Evolutionary conservation across 192 early-diverging fungal genomes (phyloP).

Genomic region (Entomortierella chlamydospora): DNA sequence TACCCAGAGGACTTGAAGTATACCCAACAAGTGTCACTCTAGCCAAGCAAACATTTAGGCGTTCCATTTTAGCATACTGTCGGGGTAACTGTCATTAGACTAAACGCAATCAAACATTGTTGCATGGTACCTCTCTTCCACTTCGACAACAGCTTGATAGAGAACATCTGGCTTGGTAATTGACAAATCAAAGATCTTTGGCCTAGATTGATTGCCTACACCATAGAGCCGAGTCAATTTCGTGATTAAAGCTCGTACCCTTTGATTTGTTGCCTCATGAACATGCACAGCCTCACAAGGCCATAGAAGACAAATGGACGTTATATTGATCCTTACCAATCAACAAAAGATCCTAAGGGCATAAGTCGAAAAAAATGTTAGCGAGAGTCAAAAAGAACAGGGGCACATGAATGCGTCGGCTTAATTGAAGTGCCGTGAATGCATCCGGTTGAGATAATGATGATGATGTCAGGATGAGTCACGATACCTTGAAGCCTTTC

Average conservation of each 20-base stretch:
- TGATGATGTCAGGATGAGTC: background rate
- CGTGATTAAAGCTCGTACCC: no score
- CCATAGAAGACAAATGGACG: background rate
- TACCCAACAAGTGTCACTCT: constrained; percentile 88
- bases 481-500: constrained; percentile 87
- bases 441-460: background rate
- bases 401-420: no score
- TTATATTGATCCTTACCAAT: constrained; percentile 48
- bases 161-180: constrained; percentile 90
- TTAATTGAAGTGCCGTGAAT: no score
- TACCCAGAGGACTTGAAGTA: constrained; percentile 62
- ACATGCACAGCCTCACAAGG: no score
- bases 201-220: constrained; percentile 90
- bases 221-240: background rate
- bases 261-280: no score
- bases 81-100: no score
- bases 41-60: background rate
- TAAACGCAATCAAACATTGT: no score
- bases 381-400: constrained; percentile 6
- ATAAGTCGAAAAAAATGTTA: constrained; percentile 2
- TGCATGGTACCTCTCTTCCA: constrained; percentile 87
- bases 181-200: constrained; percentile 93
- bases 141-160: constrained; percentile 80
- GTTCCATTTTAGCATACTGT: background rate
- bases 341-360: constrained; percentile 55